Percentiles rank a stretch among this genome's conserved stretches.
phyloP scores from a whole-genome alignment of 768 basidiomycete species.

The Ramaria rubella region DNA sequence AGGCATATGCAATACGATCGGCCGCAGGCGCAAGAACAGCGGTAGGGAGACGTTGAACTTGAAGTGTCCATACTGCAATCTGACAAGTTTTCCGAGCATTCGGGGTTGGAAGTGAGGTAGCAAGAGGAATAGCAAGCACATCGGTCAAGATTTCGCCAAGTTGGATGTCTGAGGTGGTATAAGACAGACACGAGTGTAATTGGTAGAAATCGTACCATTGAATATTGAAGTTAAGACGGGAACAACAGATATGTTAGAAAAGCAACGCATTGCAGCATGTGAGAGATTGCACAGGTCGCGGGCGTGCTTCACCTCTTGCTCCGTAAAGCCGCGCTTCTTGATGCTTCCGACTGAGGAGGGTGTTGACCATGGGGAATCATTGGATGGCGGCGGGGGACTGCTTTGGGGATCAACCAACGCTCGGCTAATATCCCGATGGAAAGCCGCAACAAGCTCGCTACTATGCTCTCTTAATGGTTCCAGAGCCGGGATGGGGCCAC shows the following conservation, averaged over 20 bases:
- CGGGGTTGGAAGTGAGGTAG: slow-evolving; percentile 63
- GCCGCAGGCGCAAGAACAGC: slow-evolving; percentile 54
- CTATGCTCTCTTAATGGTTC: slow-evolving; percentile 56
- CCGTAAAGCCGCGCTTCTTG: slow-evolving; percentile 60
- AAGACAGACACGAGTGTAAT: slow-evolving; percentile 12
- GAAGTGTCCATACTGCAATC: slow-evolving; percentile 67
- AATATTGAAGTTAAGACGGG: slow-evolving; percentile 57
- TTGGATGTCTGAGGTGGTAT: slow-evolving; percentile 41
- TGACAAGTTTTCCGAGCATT: slow-evolving; percentile 85
- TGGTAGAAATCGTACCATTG: slow-evolving; percentile 39
- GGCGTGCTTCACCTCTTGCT: slow-evolving; percentile 71
- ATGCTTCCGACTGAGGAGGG: slow-evolving; percentile 52
- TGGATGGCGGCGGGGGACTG: slow-evolving; percentile 17
- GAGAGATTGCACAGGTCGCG: slow-evolving; percentile 71
- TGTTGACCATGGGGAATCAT: slow-evolving; percentile 22
- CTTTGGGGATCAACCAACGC: slow-evolving; percentile 54
- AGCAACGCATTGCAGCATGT: slow-evolving; percentile 55
- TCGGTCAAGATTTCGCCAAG: slow-evolving; percentile 53
- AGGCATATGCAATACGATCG: slow-evolving; percentile 61
- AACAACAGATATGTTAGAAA: slow-evolving; percentile 44
- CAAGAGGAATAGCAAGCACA: slow-evolving; percentile 66
- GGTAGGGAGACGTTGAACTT: slow-evolving; percentile 60
- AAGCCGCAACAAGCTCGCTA: slow-evolving; percentile 44
- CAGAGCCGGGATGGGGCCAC: slow-evolving; percentile 31
- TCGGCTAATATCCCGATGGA: slow-evolving; percentile 63